Evolutionary conservation across 2,329 filamentous ascomycete species (phyloP), one percentile per base, ranked within the genome.

Genomic region (Cercospora citrullina): DNA sequence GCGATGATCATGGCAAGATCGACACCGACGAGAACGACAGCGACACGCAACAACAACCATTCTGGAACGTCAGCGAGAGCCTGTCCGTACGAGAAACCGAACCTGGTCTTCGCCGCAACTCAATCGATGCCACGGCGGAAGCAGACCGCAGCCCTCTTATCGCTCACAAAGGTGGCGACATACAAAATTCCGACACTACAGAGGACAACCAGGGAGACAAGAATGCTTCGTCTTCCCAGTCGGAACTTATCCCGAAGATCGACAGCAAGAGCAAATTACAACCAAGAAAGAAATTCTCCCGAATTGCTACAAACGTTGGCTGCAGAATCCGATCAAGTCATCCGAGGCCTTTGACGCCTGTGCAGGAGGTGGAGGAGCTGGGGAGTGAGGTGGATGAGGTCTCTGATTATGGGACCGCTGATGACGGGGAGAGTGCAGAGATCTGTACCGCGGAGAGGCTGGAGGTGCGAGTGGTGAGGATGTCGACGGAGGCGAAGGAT

Each of bases 61-160:
- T 62, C 60, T 62, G 60, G 60, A 16, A 62, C 26, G 18, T 51
- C 36, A 62, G 18, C 39, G 39, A 62, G 16, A 62, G 45, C 42
- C 36, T 62, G 3, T 18, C n/a, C 60, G 12, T 18, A 30, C 59
- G 36, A 23, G 9, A 26, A 16, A 14, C 4, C 12, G 12, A 26
- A 14, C 5, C 4, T 51, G 21, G 45, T 51, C 4, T 21, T 14
- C 12, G 45, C 18, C 45, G 45, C 45, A 51, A 51, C 21, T 21
- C 45, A 14, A 10, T 51, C 45, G 45, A 26, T 23, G 45, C 45
- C 2, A 26, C 45, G 3, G 45, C 18, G 5, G 18, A 23, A 5
- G 21, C 26, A 14, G 5, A 26, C 10, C 21, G 10, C 18, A 23
- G 10, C 45, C 45, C 3, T 51, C 45, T 26, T 3, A 7, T 4